A percentile compares a stretch with the other conserved stretches of the same genome.
These are phyloP conservation scores for Apiospora sp. DNA, from an alignment of 2,329 filamentous ascomycete species.

Conservation along the genomic window DNA sequence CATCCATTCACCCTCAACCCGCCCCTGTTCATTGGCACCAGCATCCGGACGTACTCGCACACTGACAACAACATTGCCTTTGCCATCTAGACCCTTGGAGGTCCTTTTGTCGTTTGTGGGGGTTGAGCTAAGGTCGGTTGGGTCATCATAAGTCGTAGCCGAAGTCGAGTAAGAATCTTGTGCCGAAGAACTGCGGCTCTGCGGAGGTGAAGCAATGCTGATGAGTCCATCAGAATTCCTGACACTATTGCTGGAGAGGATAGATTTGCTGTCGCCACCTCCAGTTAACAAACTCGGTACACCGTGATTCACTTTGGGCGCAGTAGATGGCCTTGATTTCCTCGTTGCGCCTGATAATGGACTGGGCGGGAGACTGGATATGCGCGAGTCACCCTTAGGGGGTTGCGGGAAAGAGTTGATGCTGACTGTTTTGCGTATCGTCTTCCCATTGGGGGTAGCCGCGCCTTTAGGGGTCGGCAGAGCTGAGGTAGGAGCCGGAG, in stretches of 20 bases:
- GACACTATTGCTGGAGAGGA: conserved; percentile 65
- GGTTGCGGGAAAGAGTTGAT: conserved; percentile 95
- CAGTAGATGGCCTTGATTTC: conserved; percentile 63
- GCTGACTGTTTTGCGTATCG: conserved; percentile 86
- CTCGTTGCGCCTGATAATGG: conserved; percentile 62
- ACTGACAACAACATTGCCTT: conserved; percentile 95
- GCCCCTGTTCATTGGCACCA: conserved; percentile 63
- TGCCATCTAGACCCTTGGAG: conserved; percentile 70
- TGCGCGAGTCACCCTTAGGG: conserved; percentile 70
- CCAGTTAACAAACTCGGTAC: conserved; percentile 82
- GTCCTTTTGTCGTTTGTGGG: conserved; percentile 53
- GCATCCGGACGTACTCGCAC: conserved; percentile 90
- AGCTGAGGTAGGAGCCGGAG: conserved; percentile 60
- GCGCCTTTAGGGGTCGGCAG: conserved; percentile 64
- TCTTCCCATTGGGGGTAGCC: conserved; percentile 69
- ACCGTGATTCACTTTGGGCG: conserved; percentile 59
- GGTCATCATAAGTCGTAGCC: conserved; percentile 87
- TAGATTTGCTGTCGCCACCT: conserved; percentile 78
- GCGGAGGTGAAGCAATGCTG: conserved; percentile 81
- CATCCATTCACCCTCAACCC: conserved; percentile 85
- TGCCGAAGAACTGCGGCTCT: conserved; percentile 90
- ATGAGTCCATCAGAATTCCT: conserved; percentile 78
- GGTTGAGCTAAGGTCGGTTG: conserved; percentile 60
- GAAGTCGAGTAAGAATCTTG: conserved; percentile 93
- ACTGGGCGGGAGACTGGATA: conserved; percentile 68